phyloP scores from a whole-genome alignment of 768 basidiomycete genomes.

The Leucosporidium yakuticum region DNA sequence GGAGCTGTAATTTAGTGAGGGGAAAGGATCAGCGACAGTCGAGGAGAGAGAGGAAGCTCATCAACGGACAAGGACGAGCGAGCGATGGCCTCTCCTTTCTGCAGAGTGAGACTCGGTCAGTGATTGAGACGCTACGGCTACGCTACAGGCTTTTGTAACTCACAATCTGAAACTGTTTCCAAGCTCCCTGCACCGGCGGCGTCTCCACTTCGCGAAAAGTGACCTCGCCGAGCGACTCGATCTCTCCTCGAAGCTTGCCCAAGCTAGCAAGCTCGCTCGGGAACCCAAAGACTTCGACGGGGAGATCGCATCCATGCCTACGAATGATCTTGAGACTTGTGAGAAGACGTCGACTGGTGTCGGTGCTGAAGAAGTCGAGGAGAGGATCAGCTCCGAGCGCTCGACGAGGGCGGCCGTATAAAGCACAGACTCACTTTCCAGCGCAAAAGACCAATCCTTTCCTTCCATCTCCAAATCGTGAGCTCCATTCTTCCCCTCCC shows the following conservation, averaged over 20 bases:
- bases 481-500: not conserved
- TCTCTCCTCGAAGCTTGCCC: conserved; percentile 29
- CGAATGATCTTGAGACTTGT: conserved; percentile 44
- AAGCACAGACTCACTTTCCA: conserved; percentile 42
- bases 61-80: not conserved
- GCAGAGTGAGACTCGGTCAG: not conserved
- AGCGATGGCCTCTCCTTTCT: conserved; percentile 6
- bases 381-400: not conserved
- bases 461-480: not conserved
- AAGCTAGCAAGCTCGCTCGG: conserved; percentile 43
- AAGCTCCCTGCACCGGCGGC: conserved; percentile 12
- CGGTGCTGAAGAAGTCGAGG: conserved; percentile 30
- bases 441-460: conserved; percentile 46
- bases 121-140: too few species aligned
- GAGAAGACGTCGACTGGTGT: conserved; percentile 44
- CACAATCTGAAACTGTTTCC: conserved; percentile 43
- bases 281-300: conserved; percentile 47
- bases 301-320: conserved; percentile 41
- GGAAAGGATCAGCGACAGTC: too few species aligned
- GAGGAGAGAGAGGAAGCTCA: too few species aligned
- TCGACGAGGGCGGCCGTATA: not conserved
- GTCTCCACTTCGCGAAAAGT: conserved; percentile 36
- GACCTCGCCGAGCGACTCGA: conserved; percentile 43
- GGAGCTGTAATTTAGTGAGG: conserved; percentile 6
- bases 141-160: conserved; percentile 3